Percentiles rank a stretch among this genome's conserved stretches.
phyloP scores from a whole-genome alignment of 176 grass and related monocot species.

The Oryza glumipatula region DNA sequence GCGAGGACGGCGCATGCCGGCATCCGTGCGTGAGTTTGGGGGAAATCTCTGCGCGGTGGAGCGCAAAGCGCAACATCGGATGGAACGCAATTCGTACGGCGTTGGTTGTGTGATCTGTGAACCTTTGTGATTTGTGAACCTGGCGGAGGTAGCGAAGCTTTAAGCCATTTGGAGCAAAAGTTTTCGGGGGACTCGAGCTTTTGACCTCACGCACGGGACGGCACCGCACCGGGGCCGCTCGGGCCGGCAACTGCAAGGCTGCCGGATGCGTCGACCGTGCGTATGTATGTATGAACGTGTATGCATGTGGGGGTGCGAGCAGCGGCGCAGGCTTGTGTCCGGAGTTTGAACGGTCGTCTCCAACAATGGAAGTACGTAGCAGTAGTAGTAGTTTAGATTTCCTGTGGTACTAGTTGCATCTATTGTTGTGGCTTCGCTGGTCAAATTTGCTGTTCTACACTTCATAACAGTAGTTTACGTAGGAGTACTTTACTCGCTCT shows the following conservation, averaged over 20 bases:
- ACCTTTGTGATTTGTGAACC: neutral
- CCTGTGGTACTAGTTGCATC: neutral
- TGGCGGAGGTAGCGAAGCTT: neutral
- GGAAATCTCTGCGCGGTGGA: too few relatives aligned
- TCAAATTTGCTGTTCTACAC: conserved; percentile 21
- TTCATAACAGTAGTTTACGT: too few relatives aligned
- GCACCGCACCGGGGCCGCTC: neutral
- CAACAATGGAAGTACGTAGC: neutral
- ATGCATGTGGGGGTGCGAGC: neutral
- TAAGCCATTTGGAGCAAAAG: conserved; percentile 37
- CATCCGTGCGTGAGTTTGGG: neutral
- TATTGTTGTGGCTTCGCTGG: neutral
- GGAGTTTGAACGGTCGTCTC: neutral
- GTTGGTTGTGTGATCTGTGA: neutral
- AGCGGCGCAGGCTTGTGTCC: conserved; percentile 5
- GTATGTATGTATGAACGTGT: neutral
- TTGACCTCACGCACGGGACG: conserved; percentile 30
- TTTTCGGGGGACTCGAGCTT: conserved; percentile 17
- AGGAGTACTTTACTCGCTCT: too few relatives aligned
- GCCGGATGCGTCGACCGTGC: conserved; percentile 29
- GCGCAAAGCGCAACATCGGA: neutral
- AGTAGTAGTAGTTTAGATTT: too few relatives aligned
- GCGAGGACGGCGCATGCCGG: too few relatives aligned
- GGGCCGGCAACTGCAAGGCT: neutral
- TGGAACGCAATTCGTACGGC: neutral